Percentiles rank a stretch among this genome's conserved stretches.
phyloP scores from a whole-genome alignment of 2,329 filamentous ascomycete species.

The Penicillium crustosum region DNA sequence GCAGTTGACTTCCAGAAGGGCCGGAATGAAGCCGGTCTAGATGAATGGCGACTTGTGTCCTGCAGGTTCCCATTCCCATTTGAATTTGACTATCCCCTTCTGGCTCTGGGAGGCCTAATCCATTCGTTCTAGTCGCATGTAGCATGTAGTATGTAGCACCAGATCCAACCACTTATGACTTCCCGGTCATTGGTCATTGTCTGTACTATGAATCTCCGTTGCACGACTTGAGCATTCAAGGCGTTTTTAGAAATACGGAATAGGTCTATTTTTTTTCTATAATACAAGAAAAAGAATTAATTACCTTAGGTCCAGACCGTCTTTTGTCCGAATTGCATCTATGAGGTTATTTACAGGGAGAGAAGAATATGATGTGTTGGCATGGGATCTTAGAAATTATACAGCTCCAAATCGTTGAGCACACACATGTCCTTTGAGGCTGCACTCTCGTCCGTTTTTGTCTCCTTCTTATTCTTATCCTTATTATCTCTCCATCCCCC shows the following conservation, averaged over 20 bases:
- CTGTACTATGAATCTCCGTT: slow-evolving; percentile 32
- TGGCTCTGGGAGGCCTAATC: not conserved
- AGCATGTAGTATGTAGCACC: slow-evolving; percentile 11
- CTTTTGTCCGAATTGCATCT: slow-evolving; percentile 22
- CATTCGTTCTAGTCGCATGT: slow-evolving; percentile 6
- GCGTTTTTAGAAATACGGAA: slow-evolving; percentile 22
- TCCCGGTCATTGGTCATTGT: slow-evolving; percentile 30
- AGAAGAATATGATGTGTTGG: slow-evolving; percentile 22
- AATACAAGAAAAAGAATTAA: slow-evolving; percentile 1
- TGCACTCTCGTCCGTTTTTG: not conserved
- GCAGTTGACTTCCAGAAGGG: slow-evolving; percentile 17
- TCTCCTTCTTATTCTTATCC: not conserved
- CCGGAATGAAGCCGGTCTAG: slow-evolving; percentile 6
- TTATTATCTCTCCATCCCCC: not conserved
- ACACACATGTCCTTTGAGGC: slow-evolving; percentile 3
- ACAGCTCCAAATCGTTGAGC: slow-evolving; percentile 26
- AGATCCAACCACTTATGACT: slow-evolving; percentile 28
- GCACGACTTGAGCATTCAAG: slow-evolving; percentile 26
- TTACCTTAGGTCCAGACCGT: slow-evolving; percentile 6
- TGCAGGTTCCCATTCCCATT: slow-evolving; percentile 32
- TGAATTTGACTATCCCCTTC: slow-evolving; percentile 2
- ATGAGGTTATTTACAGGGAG: slow-evolving; percentile 25
- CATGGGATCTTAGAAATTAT: slow-evolving; percentile 10
- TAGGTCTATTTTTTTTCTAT: slow-evolving; percentile 5
- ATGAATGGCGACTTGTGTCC: slow-evolving; percentile 7